Base-by-base conservation (phyloP, 495 filamentous ascomycete species). In the Neurospora intermedia region DNA sequence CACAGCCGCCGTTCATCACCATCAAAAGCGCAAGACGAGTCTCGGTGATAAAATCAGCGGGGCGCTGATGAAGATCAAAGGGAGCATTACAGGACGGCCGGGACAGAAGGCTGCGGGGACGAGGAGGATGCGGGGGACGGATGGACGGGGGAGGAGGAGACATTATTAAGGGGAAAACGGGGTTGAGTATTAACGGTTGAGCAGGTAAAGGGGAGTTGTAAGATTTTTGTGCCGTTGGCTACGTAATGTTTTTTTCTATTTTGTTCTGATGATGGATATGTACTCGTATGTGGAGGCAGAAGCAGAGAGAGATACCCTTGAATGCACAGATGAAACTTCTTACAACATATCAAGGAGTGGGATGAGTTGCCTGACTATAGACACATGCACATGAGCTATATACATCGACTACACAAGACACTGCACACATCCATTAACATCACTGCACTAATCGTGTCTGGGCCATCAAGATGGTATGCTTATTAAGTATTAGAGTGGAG, bases 51-150 rank as follows among this genome's bases (percentile, higher is more conserved):
- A 92, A 80, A 82, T 93, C 76, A 88, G 85, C 4, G 91, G 91
- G 7, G 91, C 90, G 0, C 80, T 93, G 78, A 77, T 92, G 82
- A 90, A 84, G 81, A 76, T 93, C 70, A 89, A 87, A 79, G 91
- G 91, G 4, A 85, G 82, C 23, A 77, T 92, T 69, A 92, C 89
- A 0, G 75, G 84, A 23, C 82, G 89, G 10, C 88, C 91, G 2
- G 91, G 88, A 7, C 77, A 89, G 70, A 92, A 91, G 87, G 91
- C 89, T 80, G 91, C 91, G 70, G 91, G 91, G 13, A 91, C 90
- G 35, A 83, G 90, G 43, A 82, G 91, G 20, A 92, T 92, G 90
- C 86, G 88, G 75, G 91, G 91, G 16, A 92, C 90, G 43, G 91
- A 92, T 80, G 91, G 91, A 16, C 85, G 88, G 7, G 85, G 87